Evolutionary conservation across 257 asterid species (phyloP), one percentile per base, ranked within the genome.

Genomic region (Capsicum rhomboideum): DNA sequence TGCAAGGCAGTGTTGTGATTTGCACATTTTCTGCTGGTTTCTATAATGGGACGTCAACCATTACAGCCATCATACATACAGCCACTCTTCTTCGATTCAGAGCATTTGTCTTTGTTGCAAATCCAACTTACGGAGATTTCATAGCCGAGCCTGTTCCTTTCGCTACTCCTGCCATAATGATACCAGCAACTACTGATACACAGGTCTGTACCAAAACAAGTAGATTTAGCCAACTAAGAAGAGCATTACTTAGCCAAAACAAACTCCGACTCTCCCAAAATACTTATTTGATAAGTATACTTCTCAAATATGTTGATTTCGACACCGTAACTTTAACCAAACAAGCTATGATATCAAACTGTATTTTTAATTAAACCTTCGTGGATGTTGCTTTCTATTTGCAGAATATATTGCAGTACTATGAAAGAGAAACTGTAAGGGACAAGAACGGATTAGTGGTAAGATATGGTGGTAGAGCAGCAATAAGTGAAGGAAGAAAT

Each of bases 101-200:
- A 87, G 98, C 98, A 5, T 94, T 96, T 78, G 89, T 91, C 66
- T 90, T 96, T 8, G 92, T 90, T 0, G 98, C 99, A 2, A 94
- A 92, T 63, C 99, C 98, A 18, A 75, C 42, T 37, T 93, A 90
- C 10, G 98, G 99, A 8, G 99, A 96, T 89, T 94, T 91, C 28
- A 90, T 96, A 77, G 99, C 98, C 2, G 94, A 94, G 84, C 97
- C 99, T 77, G 90, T 96, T 81, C 99, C 99, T 20, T 94, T 96
- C 78, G 83, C 90, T 5, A 84, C 89, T 83, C 98, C 98, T 23
- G 97, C 97, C 68, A 93, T 94, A 82, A 82, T 92, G 91, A 92
- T 94, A 90, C 98, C 98, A 49, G 90, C 85, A 87, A 87, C 83
- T 12, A 88, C 86, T 80, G 98, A 96, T 86, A 89, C 98, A 74